Conservation (phyloP, 2,329 filamentous ascomycete species). For the Pyrenophora tritici-repentis region DNA sequence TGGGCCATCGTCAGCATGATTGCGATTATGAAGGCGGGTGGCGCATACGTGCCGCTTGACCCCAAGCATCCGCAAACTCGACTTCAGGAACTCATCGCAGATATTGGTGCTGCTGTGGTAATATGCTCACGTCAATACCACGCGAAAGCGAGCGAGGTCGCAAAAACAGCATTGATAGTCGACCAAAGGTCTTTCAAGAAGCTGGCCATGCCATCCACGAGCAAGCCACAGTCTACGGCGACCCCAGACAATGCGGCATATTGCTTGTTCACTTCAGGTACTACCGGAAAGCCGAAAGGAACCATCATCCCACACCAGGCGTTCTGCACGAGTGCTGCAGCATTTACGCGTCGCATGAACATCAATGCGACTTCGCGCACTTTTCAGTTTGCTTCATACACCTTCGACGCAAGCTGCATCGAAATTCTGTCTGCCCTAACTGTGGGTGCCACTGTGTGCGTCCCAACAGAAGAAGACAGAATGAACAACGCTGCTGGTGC, state of each 20-base stretch:
- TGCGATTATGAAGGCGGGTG: constrained; percentile 47
- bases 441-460: constrained; percentile 58
- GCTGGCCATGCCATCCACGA: constrained; percentile 41
- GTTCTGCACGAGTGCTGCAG: constrained; percentile 55
- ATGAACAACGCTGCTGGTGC: constrained; percentile 58
- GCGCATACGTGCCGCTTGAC: constrained; percentile 46
- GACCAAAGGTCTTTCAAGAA: constrained; percentile 49
- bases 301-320: constrained; percentile 67
- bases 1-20: constrained; percentile 43
- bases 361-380: constrained; percentile 62
- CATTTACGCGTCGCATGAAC: constrained; percentile 40
- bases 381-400: constrained; percentile 57
- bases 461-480: constrained; percentile 60
- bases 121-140: constrained; percentile 34
- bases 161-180: constrained; percentile 32
- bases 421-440: constrained; percentile 60
- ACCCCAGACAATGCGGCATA: constrained; percentile 59
- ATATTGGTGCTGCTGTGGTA: constrained; percentile 37
- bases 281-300: constrained; percentile 58
- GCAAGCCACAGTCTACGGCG: constrained; percentile 46
- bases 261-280: constrained; percentile 60
- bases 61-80: constrained; percentile 45
- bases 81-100: constrained; percentile 42
- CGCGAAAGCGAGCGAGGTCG: constrained; percentile 28
- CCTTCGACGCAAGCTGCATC: constrained; percentile 61